These are phyloP conservation scores for Cladosporium sp. DNA, from an alignment of 2,329 filamentous ascomycete genomes.

Conservation along the genomic window DNA sequence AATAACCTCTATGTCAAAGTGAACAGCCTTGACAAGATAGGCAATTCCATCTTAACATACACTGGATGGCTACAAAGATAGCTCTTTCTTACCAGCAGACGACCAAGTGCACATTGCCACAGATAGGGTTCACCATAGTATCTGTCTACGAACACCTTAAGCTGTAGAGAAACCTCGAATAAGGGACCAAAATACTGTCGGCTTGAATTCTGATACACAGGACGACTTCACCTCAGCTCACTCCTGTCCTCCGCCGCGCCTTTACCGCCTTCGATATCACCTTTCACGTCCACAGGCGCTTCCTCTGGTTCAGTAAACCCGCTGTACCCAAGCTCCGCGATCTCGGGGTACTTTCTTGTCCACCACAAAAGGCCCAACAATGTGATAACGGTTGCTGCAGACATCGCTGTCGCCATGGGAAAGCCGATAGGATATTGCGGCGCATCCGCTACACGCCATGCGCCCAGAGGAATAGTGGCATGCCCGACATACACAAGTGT, in stretches of 20 bases:
- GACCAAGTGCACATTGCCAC: too few species aligned
- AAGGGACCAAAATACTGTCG: too few species aligned
- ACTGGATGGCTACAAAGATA: too few species aligned
- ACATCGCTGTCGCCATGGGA: conserved; percentile 7
- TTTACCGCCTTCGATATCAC: neutral
- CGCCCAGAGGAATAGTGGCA: conserved; percentile 3
- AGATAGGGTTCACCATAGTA: too few species aligned
- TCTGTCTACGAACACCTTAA: too few species aligned
- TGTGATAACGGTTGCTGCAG: neutral
- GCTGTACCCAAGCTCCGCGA: neutral
- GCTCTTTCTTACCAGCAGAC: too few species aligned
- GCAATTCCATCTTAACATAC: too few species aligned
- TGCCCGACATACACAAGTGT: conserved; percentile 9
- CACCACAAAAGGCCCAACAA: conserved; percentile 2
- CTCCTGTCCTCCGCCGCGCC: neutral
- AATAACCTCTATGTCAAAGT: too few species aligned
- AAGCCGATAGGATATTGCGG: neutral
- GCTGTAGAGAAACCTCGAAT: too few species aligned
- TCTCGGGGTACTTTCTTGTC: neutral
- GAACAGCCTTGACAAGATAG: too few species aligned
- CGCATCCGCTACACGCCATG: conserved; percentile 10
- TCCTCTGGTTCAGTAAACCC: neutral
- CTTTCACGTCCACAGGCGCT: neutral
- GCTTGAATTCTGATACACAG: too few species aligned
- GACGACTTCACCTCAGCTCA: neutral